phyloP scores from a whole-genome alignment of 176 grass and related monocot species.

The Phoenix dactylifera region DNA sequence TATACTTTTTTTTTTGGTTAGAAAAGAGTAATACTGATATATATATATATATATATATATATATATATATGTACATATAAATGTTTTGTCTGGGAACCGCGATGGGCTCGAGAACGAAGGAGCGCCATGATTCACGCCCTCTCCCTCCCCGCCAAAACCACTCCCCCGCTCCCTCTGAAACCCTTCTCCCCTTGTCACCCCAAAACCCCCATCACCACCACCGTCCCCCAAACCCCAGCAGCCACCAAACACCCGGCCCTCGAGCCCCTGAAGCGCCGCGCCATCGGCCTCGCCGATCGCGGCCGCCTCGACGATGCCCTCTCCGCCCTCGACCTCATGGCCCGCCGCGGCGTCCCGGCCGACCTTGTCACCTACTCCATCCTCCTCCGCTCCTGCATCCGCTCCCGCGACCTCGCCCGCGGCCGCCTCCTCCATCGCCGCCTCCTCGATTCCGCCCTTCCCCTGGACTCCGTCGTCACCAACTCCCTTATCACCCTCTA shows the following conservation, averaged over 20 bases:
- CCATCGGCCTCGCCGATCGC: conserved; percentile 18
- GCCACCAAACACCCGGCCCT: conserved; percentile 5
- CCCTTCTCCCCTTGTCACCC: no score
- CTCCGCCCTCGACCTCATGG: conserved; percentile 15
- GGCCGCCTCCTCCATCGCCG: conserved; percentile 31
- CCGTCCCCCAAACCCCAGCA: neutral
- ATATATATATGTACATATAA: no score
- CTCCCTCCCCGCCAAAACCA: neutral
- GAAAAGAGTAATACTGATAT: no score
- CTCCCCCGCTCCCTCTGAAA: neutral
- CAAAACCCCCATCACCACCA: no score
- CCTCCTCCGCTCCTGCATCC: conserved; percentile 23
- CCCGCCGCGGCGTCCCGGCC: conserved; percentile 5
- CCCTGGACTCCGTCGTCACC: conserved; percentile 24
- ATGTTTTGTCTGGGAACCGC: no score
- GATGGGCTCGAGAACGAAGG: no score
- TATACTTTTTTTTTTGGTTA: no score
- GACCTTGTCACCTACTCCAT: conserved; percentile 21
- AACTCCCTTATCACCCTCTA: conserved; percentile 60
- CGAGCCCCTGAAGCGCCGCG: conserved; percentile 8
- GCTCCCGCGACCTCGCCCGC: conserved; percentile 11
- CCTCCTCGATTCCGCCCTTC: conserved; percentile 26
- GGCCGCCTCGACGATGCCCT: conserved; percentile 20
- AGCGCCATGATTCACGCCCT: conserved; percentile 10
- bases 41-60: no score